A percentile compares a stretch with the other conserved stretches of the same genome.
Conservation (phyloP, 78 protist species). For the Dictyostelium firmibasis region DNA sequence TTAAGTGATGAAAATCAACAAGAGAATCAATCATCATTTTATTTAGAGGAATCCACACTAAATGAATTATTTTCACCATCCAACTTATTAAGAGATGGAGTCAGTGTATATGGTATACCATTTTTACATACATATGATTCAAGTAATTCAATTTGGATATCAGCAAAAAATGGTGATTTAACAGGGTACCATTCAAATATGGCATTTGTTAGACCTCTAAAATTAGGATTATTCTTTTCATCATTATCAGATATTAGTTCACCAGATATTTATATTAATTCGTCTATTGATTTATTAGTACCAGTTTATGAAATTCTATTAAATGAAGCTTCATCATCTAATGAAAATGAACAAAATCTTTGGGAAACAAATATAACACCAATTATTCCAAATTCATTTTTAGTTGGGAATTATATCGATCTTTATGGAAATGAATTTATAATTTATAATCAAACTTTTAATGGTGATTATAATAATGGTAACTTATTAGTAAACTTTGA, state of each 20-base stretch:
- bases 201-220: background rate
- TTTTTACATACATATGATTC: conserved; percentile 6
- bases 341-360: too few species aligned
- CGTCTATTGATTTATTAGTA: background rate
- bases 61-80: background rate
- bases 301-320: background rate
- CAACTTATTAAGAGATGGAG: background rate
- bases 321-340: background rate
- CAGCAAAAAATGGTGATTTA: conserved; percentile 31
- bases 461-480: background rate
- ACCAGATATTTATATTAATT: background rate
- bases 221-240: conserved; percentile 36
- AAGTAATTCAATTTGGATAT: conserved; percentile 3
- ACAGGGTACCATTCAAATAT: conserved; percentile 33
- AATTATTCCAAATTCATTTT: background rate
- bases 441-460: background rate
- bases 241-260: conserved; percentile 1
- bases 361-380: background rate
- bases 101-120: conserved; percentile 21
- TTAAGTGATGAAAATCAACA: background rate
- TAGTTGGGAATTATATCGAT: background rate
- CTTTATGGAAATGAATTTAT: background rate
- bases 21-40: background rate
- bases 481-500: background rate
- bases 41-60: background rate